Evolutionary conservation across 768 basidiomycete genomes (phyloP).

Genomic region (Phanerochaete sordida): DNA sequence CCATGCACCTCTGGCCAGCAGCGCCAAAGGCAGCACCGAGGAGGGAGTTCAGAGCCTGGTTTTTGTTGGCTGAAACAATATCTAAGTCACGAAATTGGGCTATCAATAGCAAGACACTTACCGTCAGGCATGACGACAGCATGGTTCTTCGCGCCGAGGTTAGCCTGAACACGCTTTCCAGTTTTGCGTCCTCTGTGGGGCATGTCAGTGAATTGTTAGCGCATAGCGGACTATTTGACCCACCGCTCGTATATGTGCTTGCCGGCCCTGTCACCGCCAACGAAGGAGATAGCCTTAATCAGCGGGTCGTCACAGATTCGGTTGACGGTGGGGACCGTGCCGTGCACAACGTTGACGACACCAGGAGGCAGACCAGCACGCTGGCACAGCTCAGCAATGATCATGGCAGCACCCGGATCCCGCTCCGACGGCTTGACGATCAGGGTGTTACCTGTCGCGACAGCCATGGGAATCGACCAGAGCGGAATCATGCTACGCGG

Average conservation of each 20-base stretch:
- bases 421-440: slow-evolving; percentile 95
- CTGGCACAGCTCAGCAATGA: slow-evolving; percentile 92
- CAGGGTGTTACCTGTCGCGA: slow-evolving; percentile 89
- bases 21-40: slow-evolving; percentile 88
- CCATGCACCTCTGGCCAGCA: background rate
- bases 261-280: slow-evolving; percentile 91
- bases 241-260: slow-evolving; percentile 87
- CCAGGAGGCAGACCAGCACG: slow-evolving; percentile 83
- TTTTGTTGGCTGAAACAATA: slow-evolving; percentile 73
- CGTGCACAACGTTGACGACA: slow-evolving; percentile 91
- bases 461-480: slow-evolving; percentile 91
- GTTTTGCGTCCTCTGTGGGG: background rate
- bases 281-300: slow-evolving; percentile 95
- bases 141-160: slow-evolving; percentile 97
- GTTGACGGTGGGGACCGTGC: slow-evolving; percentile 86
- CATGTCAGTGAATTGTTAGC: background rate
- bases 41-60: slow-evolving; percentile 87
- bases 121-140: slow-evolving; percentile 92
- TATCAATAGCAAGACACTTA: slow-evolving; percentile 29
- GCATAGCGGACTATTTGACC: slow-evolving; percentile 15
- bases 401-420: slow-evolving; percentile 96
- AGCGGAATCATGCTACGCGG: slow-evolving; percentile 76
- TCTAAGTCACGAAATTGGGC: background rate
- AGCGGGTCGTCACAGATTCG: slow-evolving; percentile 88
- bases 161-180: slow-evolving; percentile 41